Conservation (phyloP, 225 moss, liverwort and hornwort genomes). For the Takakia lepidozioides region DNA sequence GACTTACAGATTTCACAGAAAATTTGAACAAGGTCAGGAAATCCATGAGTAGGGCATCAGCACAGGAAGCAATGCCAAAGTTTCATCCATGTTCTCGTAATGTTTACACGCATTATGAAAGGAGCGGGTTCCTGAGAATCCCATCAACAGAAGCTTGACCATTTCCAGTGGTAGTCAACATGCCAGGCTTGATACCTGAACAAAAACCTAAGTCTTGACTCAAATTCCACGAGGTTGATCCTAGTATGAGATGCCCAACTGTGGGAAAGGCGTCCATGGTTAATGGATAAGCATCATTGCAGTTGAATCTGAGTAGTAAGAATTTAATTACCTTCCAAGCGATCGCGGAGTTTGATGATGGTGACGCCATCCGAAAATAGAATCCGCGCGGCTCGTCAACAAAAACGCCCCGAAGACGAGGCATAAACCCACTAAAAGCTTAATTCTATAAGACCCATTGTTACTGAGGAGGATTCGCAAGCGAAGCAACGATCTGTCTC, state of each 20-base stretch:
- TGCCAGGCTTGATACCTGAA: neutral
- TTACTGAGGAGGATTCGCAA: conserved; percentile 23
- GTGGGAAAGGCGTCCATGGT: too few species aligned
- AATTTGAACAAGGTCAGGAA: too few species aligned
- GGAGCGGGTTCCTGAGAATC: too few species aligned
- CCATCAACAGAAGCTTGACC: too few species aligned
- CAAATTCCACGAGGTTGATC: too few species aligned
- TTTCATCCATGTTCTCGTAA: too few species aligned
- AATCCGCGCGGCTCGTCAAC: conserved; percentile 23
- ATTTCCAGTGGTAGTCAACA: too few species aligned
- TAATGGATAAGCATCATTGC: neutral
- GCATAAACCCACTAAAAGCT: conserved; percentile 22
- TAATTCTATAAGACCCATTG: conserved; percentile 17
- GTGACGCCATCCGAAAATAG: conserved; percentile 41
- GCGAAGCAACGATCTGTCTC: conserved; percentile 35
- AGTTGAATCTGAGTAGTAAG: neutral
- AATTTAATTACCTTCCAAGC: conserved; percentile 1
- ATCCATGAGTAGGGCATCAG: too few species aligned
- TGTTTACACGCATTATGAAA: too few species aligned
- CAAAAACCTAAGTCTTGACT: neutral
- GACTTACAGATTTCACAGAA: too few species aligned
- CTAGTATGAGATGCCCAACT: too few species aligned
- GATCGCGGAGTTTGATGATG: conserved; percentile 7
- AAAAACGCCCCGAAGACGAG: conserved; percentile 16
- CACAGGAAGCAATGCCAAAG: too few species aligned